Base-by-base conservation (phyloP, 139 green algal genomes). In the Ettlia oleoabundans region DNA sequence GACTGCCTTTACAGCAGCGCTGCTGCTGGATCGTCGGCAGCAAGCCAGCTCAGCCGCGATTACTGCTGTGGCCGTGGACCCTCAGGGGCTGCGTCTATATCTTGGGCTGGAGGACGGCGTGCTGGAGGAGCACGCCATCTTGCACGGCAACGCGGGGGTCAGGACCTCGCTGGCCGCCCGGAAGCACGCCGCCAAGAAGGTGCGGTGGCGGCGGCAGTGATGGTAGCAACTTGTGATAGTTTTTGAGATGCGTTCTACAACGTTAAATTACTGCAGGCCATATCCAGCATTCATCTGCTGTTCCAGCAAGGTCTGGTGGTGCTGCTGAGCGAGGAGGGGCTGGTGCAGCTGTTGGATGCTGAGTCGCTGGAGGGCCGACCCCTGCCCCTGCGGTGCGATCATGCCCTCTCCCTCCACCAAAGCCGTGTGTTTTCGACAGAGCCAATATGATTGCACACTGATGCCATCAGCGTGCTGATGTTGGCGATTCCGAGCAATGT, bases 51-150 rank as follows among this genome's bases (percentile, higher is more conserved):
- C 10, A 28, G 65, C 86, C 22, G 5, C 70, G 43, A 80, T 90
- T 41, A 89, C 83, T 5, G 58, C 74, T 1, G 73, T 88, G 26
- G 84, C 79, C 32, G 74, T 92, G 8, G 72, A 81, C 58, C 22
- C 63, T 2, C 30, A 33, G 22, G 85, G 78, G 28, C 40, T 32
- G 15, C 53, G 55, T 2, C 35, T 92, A 24, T 92, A 88, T 62
- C 21, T 92, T 18, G 89, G 89, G 4, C 62, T 90, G 4, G 86
- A 83, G 32, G 89, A 91, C 83, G 89, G 89, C 9, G 52, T 87
- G 58, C 73, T 92, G 26, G 87, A 92, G 68, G 85, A 90, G 69
- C 72, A 91, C 81, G 66, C 75, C 3, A 62, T 92, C 6, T 22
- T 52, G 47, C 53, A 6, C 7, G 51, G 18, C 15, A 26, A 28